These are phyloP conservation scores for Phaeotremella fagi DNA, from an alignment of 768 basidiomycete species.

Conservation along the genomic window DNA sequence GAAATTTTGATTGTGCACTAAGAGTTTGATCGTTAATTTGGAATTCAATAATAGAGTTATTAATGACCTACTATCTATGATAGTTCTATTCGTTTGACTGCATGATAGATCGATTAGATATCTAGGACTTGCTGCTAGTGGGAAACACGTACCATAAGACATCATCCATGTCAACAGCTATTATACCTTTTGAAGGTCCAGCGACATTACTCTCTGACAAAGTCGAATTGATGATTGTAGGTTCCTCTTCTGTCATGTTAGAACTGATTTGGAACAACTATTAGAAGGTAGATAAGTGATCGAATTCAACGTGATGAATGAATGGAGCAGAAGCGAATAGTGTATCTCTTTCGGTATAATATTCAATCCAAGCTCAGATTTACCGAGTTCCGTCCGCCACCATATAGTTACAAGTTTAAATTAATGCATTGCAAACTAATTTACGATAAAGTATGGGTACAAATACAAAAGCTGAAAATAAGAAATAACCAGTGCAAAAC, in stretches of 20 bases:
- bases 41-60: neutral
- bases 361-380: no score
- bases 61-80: constrained; percentile 28
- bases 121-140: neutral
- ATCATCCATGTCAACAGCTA: constrained; percentile 48
- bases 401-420: neutral
- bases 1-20: constrained; percentile 46
- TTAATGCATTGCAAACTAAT: no score
- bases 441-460: no score
- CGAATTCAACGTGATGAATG: no score
- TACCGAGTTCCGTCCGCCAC: neutral
- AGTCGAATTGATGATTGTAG: no score
- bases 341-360: neutral
- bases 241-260: no score
- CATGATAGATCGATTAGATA: neutral
- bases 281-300: no score
- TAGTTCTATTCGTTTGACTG: constrained; percentile 40
- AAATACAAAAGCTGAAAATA: no score
- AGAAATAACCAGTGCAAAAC: no score
- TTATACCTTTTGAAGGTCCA: constrained; percentile 26
- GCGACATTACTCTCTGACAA: neutral
- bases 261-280: no score
- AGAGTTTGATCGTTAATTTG: neutral
- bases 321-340: no score
- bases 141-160: constrained; percentile 34